phyloP scores from a whole-genome alignment of 1,284 basidiomycete genomes.

The Vanrija sp. region DNA sequence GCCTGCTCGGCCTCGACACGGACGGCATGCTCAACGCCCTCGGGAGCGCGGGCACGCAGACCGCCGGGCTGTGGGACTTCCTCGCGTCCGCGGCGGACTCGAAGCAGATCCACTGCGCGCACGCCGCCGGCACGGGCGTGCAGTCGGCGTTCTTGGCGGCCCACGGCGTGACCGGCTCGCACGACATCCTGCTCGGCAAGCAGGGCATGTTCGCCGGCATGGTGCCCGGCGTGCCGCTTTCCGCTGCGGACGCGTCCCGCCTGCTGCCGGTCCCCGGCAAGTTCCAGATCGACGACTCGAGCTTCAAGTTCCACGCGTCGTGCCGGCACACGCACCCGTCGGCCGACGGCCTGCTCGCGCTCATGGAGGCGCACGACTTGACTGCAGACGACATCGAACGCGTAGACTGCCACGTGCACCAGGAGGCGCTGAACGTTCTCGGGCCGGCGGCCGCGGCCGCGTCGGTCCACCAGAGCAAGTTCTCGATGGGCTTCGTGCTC shows the following conservation, averaged over 20 bases:
- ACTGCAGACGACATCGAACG: neutral
- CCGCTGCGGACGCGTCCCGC: neutral
- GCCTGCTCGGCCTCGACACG: constrained; percentile 1
- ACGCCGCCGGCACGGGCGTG: constrained; percentile 3
- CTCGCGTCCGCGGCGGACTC: constrained; percentile 6
- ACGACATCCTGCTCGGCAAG: constrained; percentile 4
- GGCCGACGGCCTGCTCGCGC: constrained; percentile 2
- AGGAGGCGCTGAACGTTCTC: constrained; percentile 5
- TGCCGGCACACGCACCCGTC: constrained; percentile 9
- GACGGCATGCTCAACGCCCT: constrained; percentile 1
- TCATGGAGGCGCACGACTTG: constrained; percentile 1
- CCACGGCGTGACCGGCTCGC: constrained; percentile 3
- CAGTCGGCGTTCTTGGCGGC: constrained; percentile 5
- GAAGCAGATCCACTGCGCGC: constrained; percentile 7
- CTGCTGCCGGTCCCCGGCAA: constrained; percentile 1
- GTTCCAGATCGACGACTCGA: constrained; percentile 5
- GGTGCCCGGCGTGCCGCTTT: neutral
- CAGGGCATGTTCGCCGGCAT: constrained; percentile 6
- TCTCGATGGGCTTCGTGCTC: constrained; percentile 6
- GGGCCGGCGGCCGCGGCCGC: constrained; percentile 1
- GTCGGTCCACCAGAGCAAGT: constrained; percentile 6
- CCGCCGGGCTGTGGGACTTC: constrained; percentile 5
- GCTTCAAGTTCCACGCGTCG: constrained; percentile 10
- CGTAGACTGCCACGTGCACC: constrained; percentile 9
- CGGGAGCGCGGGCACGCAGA: constrained; percentile 3